Percentiles rank a stretch among this genome's conserved stretches.
Evolutionary conservation across 805 yeast genomes (phyloP).

Genomic region (Dipodascopsis uninucleata): DNA sequence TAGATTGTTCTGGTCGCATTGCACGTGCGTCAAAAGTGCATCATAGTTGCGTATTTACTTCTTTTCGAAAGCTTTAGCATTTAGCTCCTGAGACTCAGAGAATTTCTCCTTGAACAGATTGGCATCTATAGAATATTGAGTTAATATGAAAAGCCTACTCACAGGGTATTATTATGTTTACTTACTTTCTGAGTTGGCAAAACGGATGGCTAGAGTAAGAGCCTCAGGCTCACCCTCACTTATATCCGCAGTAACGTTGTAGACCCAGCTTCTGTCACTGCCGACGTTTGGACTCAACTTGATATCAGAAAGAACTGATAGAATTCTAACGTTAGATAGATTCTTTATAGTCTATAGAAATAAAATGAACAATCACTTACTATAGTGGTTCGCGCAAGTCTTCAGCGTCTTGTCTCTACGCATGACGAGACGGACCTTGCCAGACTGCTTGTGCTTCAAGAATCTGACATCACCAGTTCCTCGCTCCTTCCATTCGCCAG

Average conservation of each 20-base stretch:
- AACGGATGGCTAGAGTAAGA: slow-evolving; percentile 92
- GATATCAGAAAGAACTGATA: slow-evolving; percentile 30
- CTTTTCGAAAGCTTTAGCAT: slow-evolving; percentile 45
- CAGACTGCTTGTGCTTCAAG: slow-evolving; percentile 77
- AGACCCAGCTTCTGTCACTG: slow-evolving; percentile 97
- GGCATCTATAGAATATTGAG: slow-evolving; percentile 48
- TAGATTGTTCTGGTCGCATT: background rate
- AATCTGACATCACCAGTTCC: slow-evolving; percentile 98
- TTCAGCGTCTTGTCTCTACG: slow-evolving; percentile 98
- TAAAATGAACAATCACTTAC: slow-evolving; percentile 36
- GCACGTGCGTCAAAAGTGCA: background rate
- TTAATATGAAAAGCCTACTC: background rate
- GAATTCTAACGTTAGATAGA: background rate
- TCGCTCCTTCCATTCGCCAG: slow-evolving; percentile 98
- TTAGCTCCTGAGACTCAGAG: slow-evolving; percentile 71
- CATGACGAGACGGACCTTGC: slow-evolving; percentile 89
- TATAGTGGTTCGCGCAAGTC: slow-evolving; percentile 95
- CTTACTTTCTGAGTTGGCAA: slow-evolving; percentile 46
- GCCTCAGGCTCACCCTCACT: slow-evolving; percentile 97
- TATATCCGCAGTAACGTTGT: slow-evolving; percentile 87
- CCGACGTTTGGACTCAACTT: slow-evolving; percentile 86
- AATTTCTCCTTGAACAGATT: slow-evolving; percentile 92
- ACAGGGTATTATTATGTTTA: background rate
- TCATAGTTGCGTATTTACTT: slow-evolving; percentile 7
- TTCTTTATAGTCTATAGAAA: background rate